These are phyloP conservation scores for Elongisporangium anandrum DNA, from an alignment of 352 stramenopile genomes.

Conservation along the genomic window DNA sequence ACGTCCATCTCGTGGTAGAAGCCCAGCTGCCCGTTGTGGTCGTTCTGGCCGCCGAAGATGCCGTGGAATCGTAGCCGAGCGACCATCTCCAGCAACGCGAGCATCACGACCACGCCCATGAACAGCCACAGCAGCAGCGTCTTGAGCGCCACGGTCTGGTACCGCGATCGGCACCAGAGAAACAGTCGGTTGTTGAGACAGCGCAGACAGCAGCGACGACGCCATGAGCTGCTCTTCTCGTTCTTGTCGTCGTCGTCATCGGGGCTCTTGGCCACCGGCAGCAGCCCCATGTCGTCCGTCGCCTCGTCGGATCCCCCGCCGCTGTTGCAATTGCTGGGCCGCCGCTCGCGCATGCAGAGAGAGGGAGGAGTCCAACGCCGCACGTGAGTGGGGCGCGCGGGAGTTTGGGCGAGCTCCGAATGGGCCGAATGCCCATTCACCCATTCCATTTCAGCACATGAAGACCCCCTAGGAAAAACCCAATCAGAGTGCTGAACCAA, in stretches of 20 bases:
- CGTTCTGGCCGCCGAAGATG: slow-evolving; percentile 25
- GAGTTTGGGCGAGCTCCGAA: too few species aligned
- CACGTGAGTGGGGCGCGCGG: too few species aligned
- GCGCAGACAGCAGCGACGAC: slow-evolving; percentile 7
- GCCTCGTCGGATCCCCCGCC: slow-evolving; percentile 9
- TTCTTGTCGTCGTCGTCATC: slow-evolving; percentile 26
- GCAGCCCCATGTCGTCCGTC: slow-evolving; percentile 18
- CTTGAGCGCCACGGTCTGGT: slow-evolving; percentile 14
- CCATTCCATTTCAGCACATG: too few species aligned
- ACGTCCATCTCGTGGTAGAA: slow-evolving; percentile 84
- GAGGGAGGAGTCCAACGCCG: not conserved
- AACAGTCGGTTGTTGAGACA: slow-evolving; percentile 4
- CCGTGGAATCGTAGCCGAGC: slow-evolving; percentile 50
- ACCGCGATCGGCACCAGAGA: slow-evolving; percentile 4
- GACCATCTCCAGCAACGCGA: slow-evolving; percentile 34
- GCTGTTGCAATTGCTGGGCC: slow-evolving; percentile 16
- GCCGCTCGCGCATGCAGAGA: slow-evolving; percentile 19
- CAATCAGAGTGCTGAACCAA: too few species aligned
- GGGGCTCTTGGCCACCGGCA: slow-evolving; percentile 10
- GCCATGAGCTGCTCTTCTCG: slow-evolving; percentile 6
- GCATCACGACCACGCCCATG: slow-evolving; percentile 16
- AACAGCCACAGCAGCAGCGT: not conserved
- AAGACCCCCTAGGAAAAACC: too few species aligned
- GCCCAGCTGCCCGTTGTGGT: slow-evolving; percentile 46
- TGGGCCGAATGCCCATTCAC: too few species aligned